Percentiles rank a stretch among this genome's conserved stretches.
These are phyloP conservation scores for Tanozyma kutaoensis DNA, from an alignment of 805 yeast species.

Conservation along the genomic window DNA sequence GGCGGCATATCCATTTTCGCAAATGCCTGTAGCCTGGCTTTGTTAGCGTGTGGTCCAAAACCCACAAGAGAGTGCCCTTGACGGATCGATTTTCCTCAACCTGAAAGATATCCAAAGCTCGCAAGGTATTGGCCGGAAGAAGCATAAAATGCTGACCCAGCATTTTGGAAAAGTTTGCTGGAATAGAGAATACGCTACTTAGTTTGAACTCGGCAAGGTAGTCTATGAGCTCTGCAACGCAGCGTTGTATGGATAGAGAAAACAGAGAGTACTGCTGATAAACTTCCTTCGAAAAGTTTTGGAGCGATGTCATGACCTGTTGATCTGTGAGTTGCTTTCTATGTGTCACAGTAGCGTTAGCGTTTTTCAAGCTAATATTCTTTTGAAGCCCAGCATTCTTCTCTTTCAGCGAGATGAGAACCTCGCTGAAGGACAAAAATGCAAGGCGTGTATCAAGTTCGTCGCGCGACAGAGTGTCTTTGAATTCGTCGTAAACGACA, in stretches of 20 bases:
- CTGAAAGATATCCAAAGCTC: conserved; percentile 61
- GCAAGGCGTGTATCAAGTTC: conserved; percentile 63
- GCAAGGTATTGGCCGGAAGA: conserved; percentile 51
- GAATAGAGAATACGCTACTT: conserved; percentile 36
- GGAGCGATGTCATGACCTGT: too few relatives aligned
- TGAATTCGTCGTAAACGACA: conserved; percentile 56
- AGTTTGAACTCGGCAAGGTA: conserved; percentile 57
- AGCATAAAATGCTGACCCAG: too few relatives aligned
- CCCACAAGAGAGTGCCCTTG: conserved; percentile 64
- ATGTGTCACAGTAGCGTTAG: conserved; percentile 3
- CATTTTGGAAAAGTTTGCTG: too few relatives aligned
- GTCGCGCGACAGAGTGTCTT: conserved; percentile 41
- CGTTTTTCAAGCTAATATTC: conserved; percentile 7
- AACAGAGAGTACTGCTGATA: too few relatives aligned
- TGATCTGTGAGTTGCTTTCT: too few relatives aligned
- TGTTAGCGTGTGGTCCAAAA: conserved; percentile 71
- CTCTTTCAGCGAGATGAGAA: too few relatives aligned
- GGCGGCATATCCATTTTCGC: conserved; percentile 62
- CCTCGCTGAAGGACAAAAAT: conserved; percentile 70
- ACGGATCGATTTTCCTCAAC: conserved; percentile 33
- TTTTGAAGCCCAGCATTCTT: too few relatives aligned
- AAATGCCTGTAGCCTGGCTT: conserved; percentile 60
- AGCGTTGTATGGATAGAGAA: conserved; percentile 14
- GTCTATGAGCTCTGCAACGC: conserved; percentile 31
- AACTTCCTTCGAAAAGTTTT: too few relatives aligned